A percentile compares a stretch with the other conserved stretches of the same genome.
Evolutionary conservation across 1,284 basidiomycete genomes (phyloP).

Genomic region (Hemileia vastatrix): DNA sequence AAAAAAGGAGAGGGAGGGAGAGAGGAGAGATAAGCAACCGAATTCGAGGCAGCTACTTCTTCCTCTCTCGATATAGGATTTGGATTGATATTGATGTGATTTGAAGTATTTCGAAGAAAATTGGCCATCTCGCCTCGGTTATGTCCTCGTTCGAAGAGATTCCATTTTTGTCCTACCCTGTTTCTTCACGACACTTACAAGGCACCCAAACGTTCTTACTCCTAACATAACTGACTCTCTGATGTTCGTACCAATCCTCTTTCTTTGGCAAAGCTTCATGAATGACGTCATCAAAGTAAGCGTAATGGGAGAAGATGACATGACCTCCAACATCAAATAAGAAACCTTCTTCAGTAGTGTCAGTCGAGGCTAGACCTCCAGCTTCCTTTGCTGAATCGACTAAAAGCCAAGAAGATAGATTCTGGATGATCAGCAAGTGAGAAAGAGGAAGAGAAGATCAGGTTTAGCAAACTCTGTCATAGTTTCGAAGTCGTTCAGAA

Average conservation of each 20-base stretch:
- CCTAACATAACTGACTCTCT: constrained; percentile 43
- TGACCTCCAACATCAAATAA: constrained; percentile 44
- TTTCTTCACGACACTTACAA: constrained; percentile 22
- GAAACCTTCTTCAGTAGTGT: constrained; percentile 42
- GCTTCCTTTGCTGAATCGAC: constrained; percentile 39
- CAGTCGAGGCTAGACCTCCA: constrained; percentile 43
- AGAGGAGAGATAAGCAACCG: background rate
- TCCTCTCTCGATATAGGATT: too few relatives aligned
- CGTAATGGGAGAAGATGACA: constrained; percentile 45
- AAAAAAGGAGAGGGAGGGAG: background rate
- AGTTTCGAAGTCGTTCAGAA: background rate
- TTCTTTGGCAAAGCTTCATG: constrained; percentile 37
- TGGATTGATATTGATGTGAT: too few relatives aligned
- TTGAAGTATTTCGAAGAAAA: too few relatives aligned
- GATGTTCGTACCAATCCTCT: constrained; percentile 44
- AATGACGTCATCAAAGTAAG: constrained; percentile 44
- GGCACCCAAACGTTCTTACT: constrained; percentile 43
- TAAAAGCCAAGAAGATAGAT: constrained; percentile 38
- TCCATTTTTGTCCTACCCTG: too few relatives aligned
- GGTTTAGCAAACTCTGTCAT: background rate
- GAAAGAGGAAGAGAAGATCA: background rate
- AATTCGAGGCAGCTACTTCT: background rate
- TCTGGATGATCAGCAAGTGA: constrained; percentile 25
- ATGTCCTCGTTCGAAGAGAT: too few relatives aligned
- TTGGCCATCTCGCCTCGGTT: too few relatives aligned